Evolutionary conservation across 352 stramenopile genomes (phyloP), one percentile per base, ranked within the genome.

Genomic region (Phytophthora citricola): DNA sequence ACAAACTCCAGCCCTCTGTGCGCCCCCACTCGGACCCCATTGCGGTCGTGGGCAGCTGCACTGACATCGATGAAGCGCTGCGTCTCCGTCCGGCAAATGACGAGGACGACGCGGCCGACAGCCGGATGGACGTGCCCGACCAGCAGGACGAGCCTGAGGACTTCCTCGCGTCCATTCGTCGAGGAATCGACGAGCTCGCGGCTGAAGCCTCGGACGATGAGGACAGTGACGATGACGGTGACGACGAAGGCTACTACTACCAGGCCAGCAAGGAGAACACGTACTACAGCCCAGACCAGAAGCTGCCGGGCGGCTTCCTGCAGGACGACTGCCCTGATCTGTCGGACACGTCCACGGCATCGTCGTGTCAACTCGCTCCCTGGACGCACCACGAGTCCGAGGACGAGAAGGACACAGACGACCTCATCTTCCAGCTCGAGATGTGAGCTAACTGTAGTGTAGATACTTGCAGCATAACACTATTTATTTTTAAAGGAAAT

Each of bases 371-470:
- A 11, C 32, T 69, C 24, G 34, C 51, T 10, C 32, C 64, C 0
- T 72, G 64, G 62, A 29, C 55, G 0, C 57, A 61, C 7, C 50
- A 66, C 17, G 54, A 67, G 5, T 44, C 22, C 31, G 63, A 71
- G 12, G 56, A 69, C 17, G 58, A 64, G 17, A 34, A 69, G 1
- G 54, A 69, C 17, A 29, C 52, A 10, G 48, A 76, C 29, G 58
- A 69, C 44, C 72, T 80, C 56, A 80, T 80, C 48, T 80, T 80
- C 32, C 68, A 77, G 29, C 68, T 80, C 32, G 72, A 80, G 32
- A 68, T 80, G 54, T 79, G 46, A 72, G 44, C 10, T 22, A 9
- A 58, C 4, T 61, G 41, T 34, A 61, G 47, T 66, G 63, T 64
- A 68, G 46, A 73, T 69, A 62, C 32, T 10, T 29, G 55, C 9